A percentile compares a stretch with the other conserved stretches of the same genome.
Conservation (phyloP, 805 yeast species). For the Saccharomycopsis sp. region DNA sequence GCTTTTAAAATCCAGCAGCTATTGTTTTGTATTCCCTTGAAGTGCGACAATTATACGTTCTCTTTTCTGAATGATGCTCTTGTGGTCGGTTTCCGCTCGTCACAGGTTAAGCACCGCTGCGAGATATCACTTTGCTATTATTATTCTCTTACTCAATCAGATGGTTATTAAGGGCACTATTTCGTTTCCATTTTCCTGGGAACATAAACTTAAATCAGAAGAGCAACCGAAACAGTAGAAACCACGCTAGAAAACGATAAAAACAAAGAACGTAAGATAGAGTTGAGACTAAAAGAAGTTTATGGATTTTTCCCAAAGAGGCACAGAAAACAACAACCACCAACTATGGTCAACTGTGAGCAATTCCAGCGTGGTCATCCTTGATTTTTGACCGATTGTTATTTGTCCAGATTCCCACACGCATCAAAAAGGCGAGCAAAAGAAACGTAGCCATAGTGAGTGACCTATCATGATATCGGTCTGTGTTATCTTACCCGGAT, state of each 20-base stretch:
- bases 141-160: background rate
- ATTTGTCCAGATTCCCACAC: background rate
- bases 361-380: background rate
- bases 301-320: background rate
- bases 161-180: background rate
- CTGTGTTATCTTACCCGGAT: no score
- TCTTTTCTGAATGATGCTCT: no score
- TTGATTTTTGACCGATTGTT: no score
- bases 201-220: background rate
- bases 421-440: background rate
- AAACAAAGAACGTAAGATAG: background rate
- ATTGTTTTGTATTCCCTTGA: background rate
- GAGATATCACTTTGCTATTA: background rate
- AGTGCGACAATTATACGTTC: no score
- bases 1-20: background rate
- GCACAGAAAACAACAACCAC: background rate
- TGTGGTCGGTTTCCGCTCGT: background rate
- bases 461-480: no score
- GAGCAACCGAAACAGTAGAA: background rate
- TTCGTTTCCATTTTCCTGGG: background rate
- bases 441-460: no score
- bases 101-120: background rate
- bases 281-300: background rate
- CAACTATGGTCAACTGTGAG: no score
- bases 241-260: background rate